Percentiles rank a stretch among this genome's conserved stretches.
Conservation (phyloP, 371 early-diverging fungal species). For the Rhizopus arrhizus region DNA sequence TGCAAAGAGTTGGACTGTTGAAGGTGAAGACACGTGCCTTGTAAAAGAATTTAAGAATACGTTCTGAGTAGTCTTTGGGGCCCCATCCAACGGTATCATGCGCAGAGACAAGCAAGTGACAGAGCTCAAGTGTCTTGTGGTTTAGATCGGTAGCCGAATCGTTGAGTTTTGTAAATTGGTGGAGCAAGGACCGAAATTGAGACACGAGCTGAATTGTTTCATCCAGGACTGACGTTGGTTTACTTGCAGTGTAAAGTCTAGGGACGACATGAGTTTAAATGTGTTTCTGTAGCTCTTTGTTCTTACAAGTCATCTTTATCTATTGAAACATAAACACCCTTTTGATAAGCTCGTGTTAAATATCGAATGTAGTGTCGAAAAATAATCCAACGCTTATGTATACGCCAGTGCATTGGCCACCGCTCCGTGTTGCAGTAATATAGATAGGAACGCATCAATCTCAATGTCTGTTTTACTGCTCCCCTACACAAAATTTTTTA, state of each 20-base stretch:
- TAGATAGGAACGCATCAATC: conserved; percentile 37
- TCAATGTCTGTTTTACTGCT: conserved; percentile 31
- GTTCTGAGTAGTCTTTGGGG: conserved; percentile 16
- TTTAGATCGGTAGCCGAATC: conserved; percentile 6
- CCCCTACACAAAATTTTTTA: conserved; percentile 6
- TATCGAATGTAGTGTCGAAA: conserved; percentile 49
- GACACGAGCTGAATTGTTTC: conserved; percentile 23
- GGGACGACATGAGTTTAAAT: background rate
- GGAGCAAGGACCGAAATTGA: conserved; percentile 15
- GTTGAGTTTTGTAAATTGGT: conserved; percentile 3
- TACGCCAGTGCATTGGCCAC: conserved; percentile 53
- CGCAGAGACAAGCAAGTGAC: conserved; percentile 26
- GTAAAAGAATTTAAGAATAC: conserved; percentile 41
- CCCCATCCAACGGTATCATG: conserved; percentile 51
- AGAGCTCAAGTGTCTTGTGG: conserved; percentile 28
- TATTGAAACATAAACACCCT: conserved; percentile 35
- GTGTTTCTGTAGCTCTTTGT: no score
- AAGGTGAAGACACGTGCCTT: conserved; percentile 65
- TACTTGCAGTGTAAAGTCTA: conserved; percentile 7
- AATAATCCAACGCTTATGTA: conserved; percentile 50
- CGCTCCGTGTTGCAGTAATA: conserved; percentile 19
- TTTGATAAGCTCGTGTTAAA: conserved; percentile 31
- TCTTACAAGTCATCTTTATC: conserved; percentile 11
- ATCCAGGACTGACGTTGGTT: conserved; percentile 14
- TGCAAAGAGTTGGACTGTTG: conserved; percentile 67